Evolutionary conservation across 2,329 filamentous ascomycete genomes (phyloP), one percentile per base, ranked within the genome.

Genomic region (Rhynchosporium secalis): DNA sequence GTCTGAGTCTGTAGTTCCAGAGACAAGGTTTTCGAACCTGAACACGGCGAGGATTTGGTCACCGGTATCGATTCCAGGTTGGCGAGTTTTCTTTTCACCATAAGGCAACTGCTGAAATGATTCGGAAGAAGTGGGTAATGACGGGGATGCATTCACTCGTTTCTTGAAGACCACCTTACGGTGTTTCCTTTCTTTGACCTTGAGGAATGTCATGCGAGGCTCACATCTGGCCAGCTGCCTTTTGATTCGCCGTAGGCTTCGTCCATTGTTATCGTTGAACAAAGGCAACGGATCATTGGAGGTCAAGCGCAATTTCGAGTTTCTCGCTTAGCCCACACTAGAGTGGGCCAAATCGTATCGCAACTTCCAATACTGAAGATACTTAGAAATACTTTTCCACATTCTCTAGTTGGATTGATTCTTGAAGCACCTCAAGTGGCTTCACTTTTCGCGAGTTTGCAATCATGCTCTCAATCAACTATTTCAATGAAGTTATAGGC

Each of bases 201-300:
- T 73, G 69, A 61, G 55, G 61, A 72, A 70, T 66, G 71, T 70
- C 72, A 74, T 73, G 66, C 69, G 69, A 59, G 62, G 48, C 61
- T 62, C 45, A 57, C 57, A 65, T 67, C 51, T 60, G 54, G 26
- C 31, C 38, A 41, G 38, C 47, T 56, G 29, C 33, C 54, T 36
- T 43, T 59, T 68, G 62, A 68, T 67, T 67, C 62, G 64, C 61
- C 58, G 63, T 26, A 31, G 12, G 4, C 40, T 45, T 46, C 31
- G 54, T 49, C 43, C 56, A 29, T 58, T 40, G 54, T 45, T 36
- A 2, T 9, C 15, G 56, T 41, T 51, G 56, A 33, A 58, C 33
- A 36, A 47, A 58, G 46, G 9, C 33, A 58, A 40, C 20, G 40
- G 12, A 20, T 20, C 41, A 46, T 29, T 43, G 26, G 51, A 54